A percentile compares a stretch with the other conserved stretches of the same genome.
These are phyloP conservation scores for Angophora floribunda DNA, from an alignment of 345 rosid species.

Conservation along the genomic window DNA sequence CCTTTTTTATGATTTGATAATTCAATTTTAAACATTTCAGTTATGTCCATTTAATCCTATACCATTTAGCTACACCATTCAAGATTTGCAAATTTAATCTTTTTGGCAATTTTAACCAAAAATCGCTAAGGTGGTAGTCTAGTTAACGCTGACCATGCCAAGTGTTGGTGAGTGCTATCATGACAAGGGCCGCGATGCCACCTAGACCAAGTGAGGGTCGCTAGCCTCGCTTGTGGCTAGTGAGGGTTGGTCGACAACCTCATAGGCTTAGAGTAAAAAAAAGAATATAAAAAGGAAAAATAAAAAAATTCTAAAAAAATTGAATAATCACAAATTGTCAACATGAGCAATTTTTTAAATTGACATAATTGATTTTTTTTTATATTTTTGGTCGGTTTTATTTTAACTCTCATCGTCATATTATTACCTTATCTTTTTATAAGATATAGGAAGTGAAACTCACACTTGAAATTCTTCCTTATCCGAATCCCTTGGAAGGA, in stretches of 20 bases:
- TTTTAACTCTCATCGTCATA: too few relatives aligned
- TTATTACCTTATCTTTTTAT: too few relatives aligned
- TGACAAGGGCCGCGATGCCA: accelerated
- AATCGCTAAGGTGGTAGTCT: accelerated
- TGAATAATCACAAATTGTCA: accelerated
- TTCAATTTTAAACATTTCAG: too few relatives aligned
- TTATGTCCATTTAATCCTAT: too few relatives aligned
- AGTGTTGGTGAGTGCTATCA: too few relatives aligned
- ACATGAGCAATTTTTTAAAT: neutral
- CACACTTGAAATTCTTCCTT: too few relatives aligned
- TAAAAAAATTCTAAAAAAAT: neutral
- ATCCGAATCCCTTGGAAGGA: too few relatives aligned
- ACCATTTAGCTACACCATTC: too few relatives aligned
- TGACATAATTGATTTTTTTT: too few relatives aligned
- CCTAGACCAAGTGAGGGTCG: neutral
- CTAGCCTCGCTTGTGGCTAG: accelerated
- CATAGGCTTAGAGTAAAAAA: neutral
- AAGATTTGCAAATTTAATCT: too few relatives aligned
- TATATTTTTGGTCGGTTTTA: too few relatives aligned
- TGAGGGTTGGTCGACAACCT: accelerated
- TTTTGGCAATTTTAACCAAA: accelerated
- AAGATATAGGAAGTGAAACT: too few relatives aligned
- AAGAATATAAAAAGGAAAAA: accelerated
- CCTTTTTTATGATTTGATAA: accelerated
- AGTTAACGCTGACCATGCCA: neutral